A percentile compares a stretch with the other conserved stretches of the same genome.
These are phyloP conservation scores for Canna indica DNA, from an alignment of 176 grass and related monocot genomes.

Conservation along the genomic window DNA sequence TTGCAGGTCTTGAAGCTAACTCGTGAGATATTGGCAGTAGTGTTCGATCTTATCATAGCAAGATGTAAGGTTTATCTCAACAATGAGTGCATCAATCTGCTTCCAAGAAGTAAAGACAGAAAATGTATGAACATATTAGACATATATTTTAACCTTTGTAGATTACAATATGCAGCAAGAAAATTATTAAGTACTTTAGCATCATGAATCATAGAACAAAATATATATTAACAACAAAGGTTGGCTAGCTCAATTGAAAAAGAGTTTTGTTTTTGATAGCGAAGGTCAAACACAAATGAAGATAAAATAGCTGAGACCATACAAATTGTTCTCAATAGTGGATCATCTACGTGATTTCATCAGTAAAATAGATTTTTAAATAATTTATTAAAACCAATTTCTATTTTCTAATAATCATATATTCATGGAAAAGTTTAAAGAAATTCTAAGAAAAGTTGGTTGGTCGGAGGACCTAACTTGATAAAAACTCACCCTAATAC, in stretches of 20 bases:
- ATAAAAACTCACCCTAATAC: background rate
- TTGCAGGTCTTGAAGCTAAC: conserved; percentile 54
- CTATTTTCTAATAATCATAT: background rate
- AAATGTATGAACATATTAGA: background rate
- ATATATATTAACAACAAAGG: background rate
- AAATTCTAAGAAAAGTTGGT: background rate
- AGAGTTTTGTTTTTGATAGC: too few species aligned
- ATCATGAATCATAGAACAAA: background rate
- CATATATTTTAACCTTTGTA: background rate
- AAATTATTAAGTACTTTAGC: background rate
- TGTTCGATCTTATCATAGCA: conserved; percentile 83
- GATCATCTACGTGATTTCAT: background rate
- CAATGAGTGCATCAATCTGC: conserved; percentile 69
- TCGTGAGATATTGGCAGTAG: conserved; percentile 55
- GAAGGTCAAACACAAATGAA: too few species aligned
- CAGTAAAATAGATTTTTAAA: too few species aligned
- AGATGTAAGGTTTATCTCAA: conserved; percentile 71
- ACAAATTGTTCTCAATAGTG: background rate
- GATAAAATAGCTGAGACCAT: background rate
- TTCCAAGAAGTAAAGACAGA: background rate
- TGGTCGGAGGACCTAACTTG: background rate
- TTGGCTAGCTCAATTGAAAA: too few species aligned
- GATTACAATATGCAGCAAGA: background rate
- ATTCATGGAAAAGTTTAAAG: background rate
- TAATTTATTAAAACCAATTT: background rate